Conservation (phyloP, 2,329 filamentous ascomycete species). For the Pyricularia sp. region DNA sequence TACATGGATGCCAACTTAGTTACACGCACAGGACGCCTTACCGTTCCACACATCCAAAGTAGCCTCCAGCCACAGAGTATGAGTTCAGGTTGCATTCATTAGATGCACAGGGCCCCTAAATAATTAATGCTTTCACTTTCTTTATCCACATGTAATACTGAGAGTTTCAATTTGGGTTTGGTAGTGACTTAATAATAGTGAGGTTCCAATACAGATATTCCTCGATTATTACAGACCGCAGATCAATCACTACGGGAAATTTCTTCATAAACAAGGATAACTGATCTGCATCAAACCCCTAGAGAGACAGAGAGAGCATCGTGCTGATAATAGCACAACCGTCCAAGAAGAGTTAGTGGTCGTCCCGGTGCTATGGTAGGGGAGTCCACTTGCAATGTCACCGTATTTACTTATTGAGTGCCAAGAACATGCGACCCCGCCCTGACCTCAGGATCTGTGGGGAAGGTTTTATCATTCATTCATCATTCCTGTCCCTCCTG, state of each 20-base stretch:
- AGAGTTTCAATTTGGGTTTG: neutral
- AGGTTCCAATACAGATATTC: neutral
- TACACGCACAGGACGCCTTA: too few relatives aligned
- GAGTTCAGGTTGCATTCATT: too few relatives aligned
- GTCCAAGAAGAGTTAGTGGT: neutral
- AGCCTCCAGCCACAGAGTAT: too few relatives aligned
- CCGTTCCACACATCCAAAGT: too few relatives aligned
- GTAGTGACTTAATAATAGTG: neutral
- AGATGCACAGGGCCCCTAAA: neutral
- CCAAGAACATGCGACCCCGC: neutral
- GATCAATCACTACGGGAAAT: neutral
- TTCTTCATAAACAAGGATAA: neutral
- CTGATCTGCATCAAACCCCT: too few relatives aligned
- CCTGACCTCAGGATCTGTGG: neutral
- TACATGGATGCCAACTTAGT: too few relatives aligned
- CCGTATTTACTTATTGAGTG: neutral
- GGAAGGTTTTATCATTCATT: neutral
- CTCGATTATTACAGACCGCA: neutral
- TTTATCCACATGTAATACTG: neutral
- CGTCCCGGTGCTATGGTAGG: neutral
- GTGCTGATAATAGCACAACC: neutral
- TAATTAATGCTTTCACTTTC: neutral
- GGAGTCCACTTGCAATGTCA: neutral
- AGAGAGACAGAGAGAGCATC: too few relatives aligned
- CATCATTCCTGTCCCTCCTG: neutral